Conservation (phyloP, 2,329 filamentous ascomycete genomes). For the Hypomyces perniciosus region DNA sequence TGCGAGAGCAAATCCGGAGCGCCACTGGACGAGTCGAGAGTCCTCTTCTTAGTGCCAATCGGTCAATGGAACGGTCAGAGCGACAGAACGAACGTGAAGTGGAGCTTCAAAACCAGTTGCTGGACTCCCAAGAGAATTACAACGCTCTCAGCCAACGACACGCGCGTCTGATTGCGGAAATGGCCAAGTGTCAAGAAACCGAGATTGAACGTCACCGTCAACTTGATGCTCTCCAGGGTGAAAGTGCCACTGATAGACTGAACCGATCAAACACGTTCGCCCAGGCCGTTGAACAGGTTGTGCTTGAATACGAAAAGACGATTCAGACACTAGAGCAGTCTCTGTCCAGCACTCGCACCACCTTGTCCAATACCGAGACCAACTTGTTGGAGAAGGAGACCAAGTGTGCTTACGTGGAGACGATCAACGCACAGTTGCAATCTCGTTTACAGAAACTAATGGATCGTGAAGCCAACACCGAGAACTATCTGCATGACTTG, state of each 20-base stretch:
- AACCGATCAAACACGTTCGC: slow-evolving; percentile 96
- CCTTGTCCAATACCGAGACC: slow-evolving; percentile 79
- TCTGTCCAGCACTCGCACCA: slow-evolving; percentile 78
- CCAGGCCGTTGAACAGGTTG: slow-evolving; percentile 90
- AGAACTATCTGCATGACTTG: slow-evolving; percentile 86
- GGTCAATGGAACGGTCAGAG: slow-evolving; percentile 65
- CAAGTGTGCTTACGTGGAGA: slow-evolving; percentile 88
- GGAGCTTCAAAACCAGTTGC: slow-evolving; percentile 86
- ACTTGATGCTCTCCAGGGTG: slow-evolving; percentile 56
- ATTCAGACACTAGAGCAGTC: slow-evolving; percentile 91
- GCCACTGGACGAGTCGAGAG: slow-evolving; percentile 58
- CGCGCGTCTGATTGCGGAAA: slow-evolving; percentile 89
- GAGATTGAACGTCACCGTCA: slow-evolving; percentile 53
- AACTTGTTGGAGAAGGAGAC: slow-evolving; percentile 87
- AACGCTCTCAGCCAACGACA: slow-evolving; percentile 84
- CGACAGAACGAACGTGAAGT: slow-evolving; percentile 77
- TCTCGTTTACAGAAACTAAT: slow-evolving; percentile 84
- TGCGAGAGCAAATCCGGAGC: slow-evolving; percentile 87
- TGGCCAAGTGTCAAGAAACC: slow-evolving; percentile 76
- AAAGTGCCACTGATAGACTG: slow-evolving; percentile 77
- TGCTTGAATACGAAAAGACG: slow-evolving; percentile 97
- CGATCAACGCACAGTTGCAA: slow-evolving; percentile 84
- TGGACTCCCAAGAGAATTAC: slow-evolving; percentile 94
- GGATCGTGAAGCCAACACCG: slow-evolving; percentile 86
- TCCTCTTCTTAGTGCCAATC: slow-evolving; percentile 45